Percentiles rank a stretch among this genome's conserved stretches.
phyloP scores from a whole-genome alignment of 352 stramenopile genomes.

The Pythium chondricola region DNA sequence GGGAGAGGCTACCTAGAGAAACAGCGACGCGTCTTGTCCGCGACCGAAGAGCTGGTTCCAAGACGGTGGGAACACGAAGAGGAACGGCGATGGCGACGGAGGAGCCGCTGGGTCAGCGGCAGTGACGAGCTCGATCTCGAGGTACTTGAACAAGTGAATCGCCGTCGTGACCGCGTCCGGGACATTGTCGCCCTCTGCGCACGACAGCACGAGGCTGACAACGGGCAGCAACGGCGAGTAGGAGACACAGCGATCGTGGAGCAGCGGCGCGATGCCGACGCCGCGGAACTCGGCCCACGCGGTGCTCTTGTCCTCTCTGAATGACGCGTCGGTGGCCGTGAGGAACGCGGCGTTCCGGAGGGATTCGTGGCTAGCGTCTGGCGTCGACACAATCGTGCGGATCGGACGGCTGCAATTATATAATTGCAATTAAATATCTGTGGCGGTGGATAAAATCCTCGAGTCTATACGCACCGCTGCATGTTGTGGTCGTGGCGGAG shows the following conservation, averaged over 20 bases:
- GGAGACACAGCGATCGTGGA: slow-evolving; percentile 33
- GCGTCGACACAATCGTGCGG: slow-evolving; percentile 44
- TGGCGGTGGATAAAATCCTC: neutral
- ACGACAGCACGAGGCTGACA: slow-evolving; percentile 60
- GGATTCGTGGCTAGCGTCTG: neutral
- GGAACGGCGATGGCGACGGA: neutral
- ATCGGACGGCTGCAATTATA: slow-evolving; percentile 31
- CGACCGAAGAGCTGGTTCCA: slow-evolving; percentile 24
- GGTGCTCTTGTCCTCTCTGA: slow-evolving; percentile 4
- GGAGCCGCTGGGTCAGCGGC: neutral
- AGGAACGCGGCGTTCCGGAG: slow-evolving; percentile 11
- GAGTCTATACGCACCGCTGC: slow-evolving; percentile 40
- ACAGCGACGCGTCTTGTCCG: slow-evolving; percentile 16
- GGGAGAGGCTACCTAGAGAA: slow-evolving; percentile 2
- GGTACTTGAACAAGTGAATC: slow-evolving; percentile 38
- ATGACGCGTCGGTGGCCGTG: slow-evolving; percentile 11
- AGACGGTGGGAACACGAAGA: slow-evolving; percentile 18
- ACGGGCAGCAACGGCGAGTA: slow-evolving; percentile 26
- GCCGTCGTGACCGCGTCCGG: slow-evolving; percentile 54
- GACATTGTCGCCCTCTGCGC: slow-evolving; percentile 77
- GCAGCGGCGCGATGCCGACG: slow-evolving; percentile 45
- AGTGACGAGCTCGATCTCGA: slow-evolving; percentile 20
- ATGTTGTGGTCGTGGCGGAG: slow-evolving; percentile 72
- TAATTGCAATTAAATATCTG: neutral
- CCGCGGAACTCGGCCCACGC: slow-evolving; percentile 49